phyloP scores from a whole-genome alignment of 2,329 filamentous ascomycete species.

The Colletotrichum scovillei region DNA sequence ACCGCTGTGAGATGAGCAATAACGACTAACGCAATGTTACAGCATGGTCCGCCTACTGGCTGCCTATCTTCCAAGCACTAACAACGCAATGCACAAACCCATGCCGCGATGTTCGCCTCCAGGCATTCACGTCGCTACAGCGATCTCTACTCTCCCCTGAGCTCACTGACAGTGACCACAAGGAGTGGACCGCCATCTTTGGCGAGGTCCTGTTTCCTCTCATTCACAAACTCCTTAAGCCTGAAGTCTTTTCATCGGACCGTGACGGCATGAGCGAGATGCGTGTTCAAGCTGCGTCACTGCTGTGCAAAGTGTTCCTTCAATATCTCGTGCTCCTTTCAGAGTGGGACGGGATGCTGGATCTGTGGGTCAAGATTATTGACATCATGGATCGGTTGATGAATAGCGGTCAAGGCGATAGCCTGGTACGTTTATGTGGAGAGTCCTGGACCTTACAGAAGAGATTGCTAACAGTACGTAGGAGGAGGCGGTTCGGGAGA shows the following conservation, averaged over 20 bases:
- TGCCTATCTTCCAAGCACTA: slow-evolving; percentile 90
- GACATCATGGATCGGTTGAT: slow-evolving; percentile 96
- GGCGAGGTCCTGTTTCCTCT: slow-evolving; percentile 93
- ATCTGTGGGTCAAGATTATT: slow-evolving; percentile 91
- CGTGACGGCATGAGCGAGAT: slow-evolving; percentile 96
- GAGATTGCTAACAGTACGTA: slow-evolving; percentile 48
- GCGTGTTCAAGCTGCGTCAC: slow-evolving; percentile 87
- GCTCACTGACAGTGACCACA: slow-evolving; percentile 83
- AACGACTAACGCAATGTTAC: slow-evolving; percentile 41
- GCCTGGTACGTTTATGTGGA: slow-evolving; percentile 70
- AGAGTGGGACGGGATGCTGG: slow-evolving; percentile 88
- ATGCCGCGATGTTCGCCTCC: slow-evolving; percentile 89
- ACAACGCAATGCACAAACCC: slow-evolving; percentile 94
- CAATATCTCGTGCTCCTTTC: slow-evolving; percentile 90
- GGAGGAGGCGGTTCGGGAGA: slow-evolving; percentile 96
- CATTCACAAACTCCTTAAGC: slow-evolving; percentile 87
- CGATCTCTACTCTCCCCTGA: slow-evolving; percentile 86
- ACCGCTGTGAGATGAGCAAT: background rate
- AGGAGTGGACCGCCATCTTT: slow-evolving; percentile 96
- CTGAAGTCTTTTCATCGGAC: slow-evolving; percentile 93
- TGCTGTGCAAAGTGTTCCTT: slow-evolving; percentile 95
- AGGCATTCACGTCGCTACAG: slow-evolving; percentile 88
- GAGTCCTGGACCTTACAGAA: slow-evolving; percentile 2
- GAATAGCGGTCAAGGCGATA: slow-evolving; percentile 94
- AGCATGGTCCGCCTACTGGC: slow-evolving; percentile 99